phyloP scores from a whole-genome alignment of 306 rosid genomes.

The Begonia peltatifolia region DNA sequence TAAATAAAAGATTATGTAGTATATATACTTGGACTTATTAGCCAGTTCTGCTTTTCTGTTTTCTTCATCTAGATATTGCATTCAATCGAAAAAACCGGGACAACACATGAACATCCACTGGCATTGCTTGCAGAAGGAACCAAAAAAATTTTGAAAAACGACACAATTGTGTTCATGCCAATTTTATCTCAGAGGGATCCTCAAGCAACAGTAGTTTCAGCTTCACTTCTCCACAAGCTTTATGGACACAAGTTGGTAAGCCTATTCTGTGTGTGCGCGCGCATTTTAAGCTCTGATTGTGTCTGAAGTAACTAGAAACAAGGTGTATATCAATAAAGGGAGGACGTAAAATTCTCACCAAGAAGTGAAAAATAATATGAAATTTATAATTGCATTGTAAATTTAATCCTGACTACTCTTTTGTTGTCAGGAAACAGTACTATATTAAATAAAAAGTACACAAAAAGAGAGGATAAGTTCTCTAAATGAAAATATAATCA shows the following conservation, averaged over 20 bases:
- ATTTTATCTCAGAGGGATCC: slow-evolving; percentile 85
- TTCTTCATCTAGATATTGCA: slow-evolving; percentile 37
- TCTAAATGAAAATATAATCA: no score
- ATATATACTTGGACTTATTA: no score
- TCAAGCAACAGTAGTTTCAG: slow-evolving; percentile 67
- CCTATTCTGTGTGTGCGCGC: slow-evolving; percentile 7
- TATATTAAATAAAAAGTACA: no score
- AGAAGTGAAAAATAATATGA: no score
- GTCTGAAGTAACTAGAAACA: background rate
- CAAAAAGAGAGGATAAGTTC: no score
- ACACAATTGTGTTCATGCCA: slow-evolving; percentile 64
- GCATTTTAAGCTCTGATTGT: slow-evolving; percentile 7
- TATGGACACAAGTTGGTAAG: slow-evolving; percentile 89
- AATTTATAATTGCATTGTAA: no score
- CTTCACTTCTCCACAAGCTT: slow-evolving; percentile 80
- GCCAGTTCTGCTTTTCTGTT: background rate
- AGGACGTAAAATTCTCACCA: no score
- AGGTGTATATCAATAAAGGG: no score
- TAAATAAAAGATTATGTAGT: no score
- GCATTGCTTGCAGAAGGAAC: slow-evolving; percentile 91
- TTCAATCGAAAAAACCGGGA: slow-evolving; percentile 57
- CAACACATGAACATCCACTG: slow-evolving; percentile 65
- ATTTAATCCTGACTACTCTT: no score
- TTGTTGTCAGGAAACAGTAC: no score
- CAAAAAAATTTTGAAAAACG: slow-evolving; percentile 68